Percentiles rank a stretch among this genome's conserved stretches.
phyloP scores from a whole-genome alignment of 2,329 filamentous ascomycete species.

The Xenoacremonium recifei region DNA sequence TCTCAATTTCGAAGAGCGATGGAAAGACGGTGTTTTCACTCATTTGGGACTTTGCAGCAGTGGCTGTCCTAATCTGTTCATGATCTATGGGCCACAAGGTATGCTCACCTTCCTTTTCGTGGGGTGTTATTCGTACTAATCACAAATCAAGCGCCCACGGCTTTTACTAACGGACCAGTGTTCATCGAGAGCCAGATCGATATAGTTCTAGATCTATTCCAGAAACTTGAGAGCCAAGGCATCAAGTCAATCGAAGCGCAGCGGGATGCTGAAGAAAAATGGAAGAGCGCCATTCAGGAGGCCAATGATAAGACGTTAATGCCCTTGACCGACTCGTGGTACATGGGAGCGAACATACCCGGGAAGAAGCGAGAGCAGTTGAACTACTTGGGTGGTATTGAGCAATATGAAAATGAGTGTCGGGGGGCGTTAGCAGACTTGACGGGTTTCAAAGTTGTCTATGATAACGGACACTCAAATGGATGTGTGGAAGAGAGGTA shows the following conservation, averaged over 20 bases:
- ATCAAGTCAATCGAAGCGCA: slow-evolving; percentile 9
- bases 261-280: slow-evolving; percentile 2
- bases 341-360: slow-evolving; percentile 11
- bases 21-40: slow-evolving; percentile 17
- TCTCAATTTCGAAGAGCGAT: slow-evolving; percentile 10
- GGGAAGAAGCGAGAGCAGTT: slow-evolving; percentile 9
- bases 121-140: background rate
- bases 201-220: slow-evolving; percentile 11
- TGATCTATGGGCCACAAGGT: slow-evolving; percentile 24
- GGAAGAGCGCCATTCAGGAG: slow-evolving; percentile 8
- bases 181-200: slow-evolving; percentile 22
- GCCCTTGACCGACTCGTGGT: slow-evolving; percentile 9
- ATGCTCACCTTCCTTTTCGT: background rate
- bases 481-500: too few relatives aligned
- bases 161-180: slow-evolving; percentile 16
- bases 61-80: slow-evolving; percentile 21
- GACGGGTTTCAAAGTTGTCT: slow-evolving; percentile 3
- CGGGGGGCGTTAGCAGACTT: slow-evolving; percentile 1
- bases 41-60: slow-evolving; percentile 20
- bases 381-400: slow-evolving; percentile 8
- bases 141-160: slow-evolving; percentile 8
- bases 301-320: slow-evolving; percentile 7
- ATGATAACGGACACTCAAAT: too few relatives aligned
- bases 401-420: slow-evolving; percentile 5
- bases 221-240: slow-evolving; percentile 7